Evolutionary conservation across 75 land plant genomes (phyloP).

Genomic region (Picea sitchensis): DNA sequence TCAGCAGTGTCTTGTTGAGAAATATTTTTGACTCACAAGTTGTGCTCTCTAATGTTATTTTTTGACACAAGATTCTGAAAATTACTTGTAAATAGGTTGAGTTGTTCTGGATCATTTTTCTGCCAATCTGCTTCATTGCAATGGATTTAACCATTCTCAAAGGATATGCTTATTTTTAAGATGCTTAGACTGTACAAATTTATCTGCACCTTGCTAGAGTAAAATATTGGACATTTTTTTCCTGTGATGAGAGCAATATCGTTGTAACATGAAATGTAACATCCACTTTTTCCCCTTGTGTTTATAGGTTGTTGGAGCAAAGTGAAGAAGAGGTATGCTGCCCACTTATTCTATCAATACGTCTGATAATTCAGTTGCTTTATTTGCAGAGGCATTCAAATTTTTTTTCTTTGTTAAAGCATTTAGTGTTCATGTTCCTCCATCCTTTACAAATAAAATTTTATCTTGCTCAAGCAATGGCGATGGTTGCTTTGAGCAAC

Average conservation of each 20-base stretch:
- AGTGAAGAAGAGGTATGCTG: slow-evolving; percentile 66
- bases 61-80: neutral
- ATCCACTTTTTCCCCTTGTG: neutral
- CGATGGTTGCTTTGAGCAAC: too few species aligned
- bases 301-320: slow-evolving; percentile 61
- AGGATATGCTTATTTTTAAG: neutral
- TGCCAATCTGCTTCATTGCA: neutral
- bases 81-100: neutral
- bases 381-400: neutral
- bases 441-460: too few species aligned
- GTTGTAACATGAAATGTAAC: neutral
- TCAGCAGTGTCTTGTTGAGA: neutral
- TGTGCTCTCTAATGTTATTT: neutral
- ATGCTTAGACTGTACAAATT: neutral
- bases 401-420: neutral
- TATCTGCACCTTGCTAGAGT: neutral
- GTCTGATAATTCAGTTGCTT: neutral
- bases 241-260: neutral
- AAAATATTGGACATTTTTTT: neutral
- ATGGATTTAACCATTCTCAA: neutral
- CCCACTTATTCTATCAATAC: neutral
- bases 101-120: neutral
- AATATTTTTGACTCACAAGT: neutral
- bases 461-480: too few species aligned
- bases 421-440: too few species aligned